Percentiles rank a stretch among this genome's conserved stretches.
Evolutionary conservation across 2,329 filamentous ascomycete genomes (phyloP).

Genomic region (Exophiala sp.): DNA sequence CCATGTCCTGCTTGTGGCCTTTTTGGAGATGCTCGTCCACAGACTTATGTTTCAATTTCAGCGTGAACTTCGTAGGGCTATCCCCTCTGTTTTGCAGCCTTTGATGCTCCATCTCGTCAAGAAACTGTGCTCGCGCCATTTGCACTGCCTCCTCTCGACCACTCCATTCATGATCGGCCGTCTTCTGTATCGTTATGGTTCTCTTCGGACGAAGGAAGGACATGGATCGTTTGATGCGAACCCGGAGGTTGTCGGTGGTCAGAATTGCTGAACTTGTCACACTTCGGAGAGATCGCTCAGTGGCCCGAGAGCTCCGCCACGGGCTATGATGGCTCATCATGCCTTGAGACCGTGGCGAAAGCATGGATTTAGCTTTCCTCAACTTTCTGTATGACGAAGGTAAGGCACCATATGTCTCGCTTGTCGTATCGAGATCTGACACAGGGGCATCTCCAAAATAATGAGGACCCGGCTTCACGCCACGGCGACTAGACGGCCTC

Average conservation of each 20-base stretch:
- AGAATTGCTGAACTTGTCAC: slow-evolving; percentile 9
- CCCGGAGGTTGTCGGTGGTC: slow-evolving; percentile 13
- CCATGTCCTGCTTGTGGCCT: slow-evolving; percentile 2
- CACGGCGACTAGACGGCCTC: background rate
- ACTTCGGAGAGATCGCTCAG: slow-evolving; percentile 11
- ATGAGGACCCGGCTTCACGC: background rate
- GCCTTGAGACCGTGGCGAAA: slow-evolving; percentile 33
- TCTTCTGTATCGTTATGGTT: slow-evolving; percentile 22
- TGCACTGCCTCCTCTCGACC: slow-evolving; percentile 39
- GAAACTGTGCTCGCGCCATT: slow-evolving; percentile 40
- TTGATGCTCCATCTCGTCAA: slow-evolving; percentile 29
- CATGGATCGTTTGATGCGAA: slow-evolving; percentile 38
- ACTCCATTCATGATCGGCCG: slow-evolving; percentile 22
- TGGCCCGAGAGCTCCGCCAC: slow-evolving; percentile 13
- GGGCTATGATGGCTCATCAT: background rate
- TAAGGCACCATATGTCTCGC: slow-evolving; percentile 34
- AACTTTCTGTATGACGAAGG: slow-evolving; percentile 48
- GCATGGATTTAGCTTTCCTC: slow-evolving; percentile 49
- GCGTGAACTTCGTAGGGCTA: background rate
- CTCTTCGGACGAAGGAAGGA: slow-evolving; percentile 38
- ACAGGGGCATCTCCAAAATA: background rate
- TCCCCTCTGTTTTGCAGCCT: slow-evolving; percentile 27
- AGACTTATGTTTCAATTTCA: slow-evolving; percentile 1
- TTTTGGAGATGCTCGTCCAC: slow-evolving; percentile 27
- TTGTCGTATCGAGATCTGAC: background rate